Percentiles rank a stretch among this genome's conserved stretches.
These are phyloP conservation scores for Penicillium sp. DNA, from an alignment of 2,329 filamentous ascomycete species.

Conservation along the genomic window DNA sequence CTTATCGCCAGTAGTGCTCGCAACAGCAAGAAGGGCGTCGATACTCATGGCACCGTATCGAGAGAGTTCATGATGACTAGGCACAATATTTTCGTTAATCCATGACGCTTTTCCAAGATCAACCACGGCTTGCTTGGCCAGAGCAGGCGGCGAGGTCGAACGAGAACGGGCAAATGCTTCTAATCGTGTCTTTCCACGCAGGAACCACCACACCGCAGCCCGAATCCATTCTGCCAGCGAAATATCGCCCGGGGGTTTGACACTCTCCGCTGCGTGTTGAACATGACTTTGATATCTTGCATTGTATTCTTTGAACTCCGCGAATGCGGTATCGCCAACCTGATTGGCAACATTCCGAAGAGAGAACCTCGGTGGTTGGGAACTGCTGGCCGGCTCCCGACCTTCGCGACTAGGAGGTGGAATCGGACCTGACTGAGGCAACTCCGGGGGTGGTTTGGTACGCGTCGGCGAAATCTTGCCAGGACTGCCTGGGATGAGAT, in stretches of 20 bases:
- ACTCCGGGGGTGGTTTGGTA: slow-evolving; percentile 9
- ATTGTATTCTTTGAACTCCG: slow-evolving; percentile 66
- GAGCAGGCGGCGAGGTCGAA: slow-evolving; percentile 42
- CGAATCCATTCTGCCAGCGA: slow-evolving; percentile 65
- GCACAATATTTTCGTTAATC: slow-evolving; percentile 54
- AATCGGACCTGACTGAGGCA: slow-evolving; percentile 15
- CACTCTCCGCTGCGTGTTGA: slow-evolving; percentile 69
- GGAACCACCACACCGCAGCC: slow-evolving; percentile 82
- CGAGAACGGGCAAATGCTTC: slow-evolving; percentile 67
- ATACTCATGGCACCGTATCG: slow-evolving; percentile 40
- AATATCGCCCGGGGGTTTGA: slow-evolving; percentile 62
- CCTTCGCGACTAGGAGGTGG: slow-evolving; percentile 12
- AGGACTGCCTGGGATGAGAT: slow-evolving; percentile 23
- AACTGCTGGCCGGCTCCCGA: slow-evolving; percentile 18
- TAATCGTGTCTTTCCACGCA: slow-evolving; percentile 72
- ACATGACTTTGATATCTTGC: slow-evolving; percentile 73
- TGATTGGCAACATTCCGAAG: slow-evolving; percentile 40
- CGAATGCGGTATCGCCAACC: slow-evolving; percentile 62
- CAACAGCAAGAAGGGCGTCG: slow-evolving; percentile 41
- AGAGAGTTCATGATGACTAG: slow-evolving; percentile 39
- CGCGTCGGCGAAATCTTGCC: slow-evolving; percentile 12
- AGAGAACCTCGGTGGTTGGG: slow-evolving; percentile 33
- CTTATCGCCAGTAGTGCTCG: slow-evolving; percentile 45
- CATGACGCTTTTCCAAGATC: slow-evolving; percentile 83
- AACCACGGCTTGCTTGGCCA: slow-evolving; percentile 69